Evolutionary conservation across 179 eudicot species (phyloP).

Genomic region (Camellia oleifera): DNA sequence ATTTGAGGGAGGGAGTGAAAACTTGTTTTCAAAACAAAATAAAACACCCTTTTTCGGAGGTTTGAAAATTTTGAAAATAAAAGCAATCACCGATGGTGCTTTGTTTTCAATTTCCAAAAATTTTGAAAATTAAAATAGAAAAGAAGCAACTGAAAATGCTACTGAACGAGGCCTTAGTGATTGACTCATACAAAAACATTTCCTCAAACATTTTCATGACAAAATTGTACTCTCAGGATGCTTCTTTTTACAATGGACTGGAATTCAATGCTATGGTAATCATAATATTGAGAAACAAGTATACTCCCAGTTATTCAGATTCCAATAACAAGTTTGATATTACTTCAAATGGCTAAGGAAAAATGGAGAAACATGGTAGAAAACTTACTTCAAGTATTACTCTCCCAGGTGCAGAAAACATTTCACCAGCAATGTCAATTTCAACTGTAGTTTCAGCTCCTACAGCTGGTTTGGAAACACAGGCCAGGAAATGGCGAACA

Average conservation of each 20-base stretch:
- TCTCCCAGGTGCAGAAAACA: conserved; percentile 84
- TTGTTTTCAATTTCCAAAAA: no score
- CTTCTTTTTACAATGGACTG: background rate
- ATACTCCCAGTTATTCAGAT: background rate
- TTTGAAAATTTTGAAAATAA: no score
- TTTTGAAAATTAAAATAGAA: no score
- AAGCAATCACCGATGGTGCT: no score
- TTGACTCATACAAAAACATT: background rate
- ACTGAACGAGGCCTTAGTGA: background rate
- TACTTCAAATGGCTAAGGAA: background rate
- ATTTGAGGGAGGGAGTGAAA: no score
- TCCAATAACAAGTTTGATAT: background rate
- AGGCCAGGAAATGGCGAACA: conserved; percentile 96
- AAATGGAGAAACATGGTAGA: background rate
- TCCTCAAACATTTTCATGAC: background rate
- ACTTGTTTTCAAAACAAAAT: no score
- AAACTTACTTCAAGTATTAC: conserved; percentile 73
- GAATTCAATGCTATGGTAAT: background rate
- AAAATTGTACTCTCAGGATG: background rate
- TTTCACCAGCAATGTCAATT: conserved; percentile 89
- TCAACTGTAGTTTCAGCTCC: conserved; percentile 97
- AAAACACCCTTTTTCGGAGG: no score
- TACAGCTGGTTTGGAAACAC: conserved; percentile 96
- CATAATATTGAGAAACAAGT: background rate
- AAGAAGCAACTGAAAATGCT: background rate